A percentile compares a stretch with the other conserved stretches of the same genome.
These are phyloP conservation scores for Eutypella sp. DNA, from an alignment of 2,329 filamentous ascomycete genomes.

Conservation along the genomic window DNA sequence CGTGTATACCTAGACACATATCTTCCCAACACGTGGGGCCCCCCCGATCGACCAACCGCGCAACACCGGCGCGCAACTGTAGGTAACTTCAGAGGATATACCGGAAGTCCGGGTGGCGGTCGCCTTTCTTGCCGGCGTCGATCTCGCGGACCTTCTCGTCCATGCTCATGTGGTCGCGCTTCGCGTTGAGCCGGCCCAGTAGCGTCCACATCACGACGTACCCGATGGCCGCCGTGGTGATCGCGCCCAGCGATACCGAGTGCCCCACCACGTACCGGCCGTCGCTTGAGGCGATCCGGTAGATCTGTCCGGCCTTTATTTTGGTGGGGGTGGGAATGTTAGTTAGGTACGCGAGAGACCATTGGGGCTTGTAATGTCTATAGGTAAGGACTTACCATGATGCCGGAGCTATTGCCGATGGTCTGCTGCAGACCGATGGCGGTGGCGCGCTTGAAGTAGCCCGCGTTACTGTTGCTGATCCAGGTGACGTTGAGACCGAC, in stretches of 20 bases:
- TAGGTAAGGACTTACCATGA: constrained; percentile 4
- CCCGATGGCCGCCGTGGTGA: constrained; percentile 5
- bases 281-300: constrained; percentile 7
- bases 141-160: constrained; percentile 4
- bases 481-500: constrained; percentile 13
- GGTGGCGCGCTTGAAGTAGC: constrained; percentile 14
- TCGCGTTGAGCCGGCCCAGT: constrained; percentile 4
- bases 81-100: constrained; percentile 1
- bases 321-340: neutral
- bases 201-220: constrained; percentile 6
- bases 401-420: constrained; percentile 23
- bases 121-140: constrained; percentile 7
- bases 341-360: neutral
- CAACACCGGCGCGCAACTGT: too few relatives aligned
- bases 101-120: constrained; percentile 8
- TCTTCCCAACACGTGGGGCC: too few relatives aligned
- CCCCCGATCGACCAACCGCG: too few relatives aligned
- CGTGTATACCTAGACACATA: too few relatives aligned
- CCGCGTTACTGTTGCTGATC: constrained; percentile 14
- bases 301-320: constrained; percentile 12
- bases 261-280: constrained; percentile 10
- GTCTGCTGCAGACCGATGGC: constrained; percentile 12
- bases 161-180: constrained; percentile 5
- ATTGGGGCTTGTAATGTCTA: neutral
- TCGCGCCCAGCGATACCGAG: constrained; percentile 6